Evolutionary conservation across 768 basidiomycete genomes (phyloP).

Genomic region (Serendipita sp.): DNA sequence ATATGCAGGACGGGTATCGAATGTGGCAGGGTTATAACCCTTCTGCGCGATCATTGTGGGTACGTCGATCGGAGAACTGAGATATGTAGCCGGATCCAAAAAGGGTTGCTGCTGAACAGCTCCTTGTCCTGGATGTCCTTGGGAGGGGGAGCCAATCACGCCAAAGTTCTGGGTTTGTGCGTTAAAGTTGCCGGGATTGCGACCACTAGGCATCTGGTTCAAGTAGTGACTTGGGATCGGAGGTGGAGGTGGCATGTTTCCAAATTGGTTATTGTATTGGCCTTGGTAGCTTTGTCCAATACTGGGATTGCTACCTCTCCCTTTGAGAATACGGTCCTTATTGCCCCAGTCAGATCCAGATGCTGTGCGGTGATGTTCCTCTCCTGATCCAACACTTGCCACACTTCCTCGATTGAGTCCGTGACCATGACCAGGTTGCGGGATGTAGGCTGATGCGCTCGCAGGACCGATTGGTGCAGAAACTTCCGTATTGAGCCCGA

Average conservation of each 20-base stretch:
- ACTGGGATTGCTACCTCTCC: slow-evolving; percentile 52
- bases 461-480: slow-evolving; percentile 31
- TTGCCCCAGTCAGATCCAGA: slow-evolving; percentile 38
- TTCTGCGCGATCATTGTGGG: slow-evolving; percentile 71
- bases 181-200: neutral
- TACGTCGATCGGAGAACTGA: slow-evolving; percentile 64
- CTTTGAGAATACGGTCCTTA: slow-evolving; percentile 39
- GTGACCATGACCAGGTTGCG: slow-evolving; percentile 25
- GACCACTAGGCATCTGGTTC: slow-evolving; percentile 22
- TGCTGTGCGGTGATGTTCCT: slow-evolving; percentile 18
- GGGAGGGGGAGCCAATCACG: neutral
- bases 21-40: slow-evolving; percentile 78
- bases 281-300: slow-evolving; percentile 24
- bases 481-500: slow-evolving; percentile 40
- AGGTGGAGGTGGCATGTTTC: slow-evolving; percentile 46
- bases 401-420: slow-evolving; percentile 20
- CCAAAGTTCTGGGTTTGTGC: slow-evolving; percentile 14
- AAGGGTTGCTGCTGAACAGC: slow-evolving; percentile 12
- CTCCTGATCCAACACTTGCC: slow-evolving; percentile 11
- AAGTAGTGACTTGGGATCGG: slow-evolving; percentile 59
- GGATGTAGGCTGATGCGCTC: slow-evolving; percentile 31
- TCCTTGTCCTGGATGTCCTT: slow-evolving; percentile 9
- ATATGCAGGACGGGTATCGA: slow-evolving; percentile 65
- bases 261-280: slow-evolving; percentile 11
- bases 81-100: slow-evolving; percentile 17